Percentiles rank a stretch among this genome's conserved stretches.
phyloP scores from a whole-genome alignment of 2,329 filamentous ascomycete genomes.

The Paracorniculantispora psalliotae region DNA sequence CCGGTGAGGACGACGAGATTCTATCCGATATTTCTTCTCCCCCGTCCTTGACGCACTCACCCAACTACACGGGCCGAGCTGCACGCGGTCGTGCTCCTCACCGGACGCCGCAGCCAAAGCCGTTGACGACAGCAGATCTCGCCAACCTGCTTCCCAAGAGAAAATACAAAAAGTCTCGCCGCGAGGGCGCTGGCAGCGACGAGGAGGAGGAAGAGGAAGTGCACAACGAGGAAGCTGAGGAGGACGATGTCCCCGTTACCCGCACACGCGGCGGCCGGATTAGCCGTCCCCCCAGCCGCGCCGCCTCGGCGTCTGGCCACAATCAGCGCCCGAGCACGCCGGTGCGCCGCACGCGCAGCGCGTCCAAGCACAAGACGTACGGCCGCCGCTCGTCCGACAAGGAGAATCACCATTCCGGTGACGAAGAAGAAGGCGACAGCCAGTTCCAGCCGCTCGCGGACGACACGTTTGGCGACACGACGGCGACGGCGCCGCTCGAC shows the following conservation, averaged over 20 bases:
- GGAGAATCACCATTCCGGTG: conserved; percentile 47
- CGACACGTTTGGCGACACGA: conserved; percentile 35
- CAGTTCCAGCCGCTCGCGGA: conserved; percentile 41
- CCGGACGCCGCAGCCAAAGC: conserved; percentile 29
- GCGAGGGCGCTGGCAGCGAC: conserved; percentile 44
- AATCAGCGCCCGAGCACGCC: conserved; percentile 16
- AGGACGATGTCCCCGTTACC: conserved; percentile 19
- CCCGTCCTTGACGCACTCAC: conserved; percentile 62
- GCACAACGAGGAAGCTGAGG: conserved; percentile 13
- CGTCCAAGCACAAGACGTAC: conserved; percentile 39
- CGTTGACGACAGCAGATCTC: conserved; percentile 51
- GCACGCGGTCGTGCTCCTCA: conserved; percentile 25
- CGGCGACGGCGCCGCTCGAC: conserved; percentile 32
- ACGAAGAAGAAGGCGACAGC: conserved; percentile 29
- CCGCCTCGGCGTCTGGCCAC: conserved; percentile 13
- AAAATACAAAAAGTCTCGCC: conserved; percentile 36
- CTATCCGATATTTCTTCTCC: conserved; percentile 57
- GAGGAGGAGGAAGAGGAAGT: conserved; percentile 48
- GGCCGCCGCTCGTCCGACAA: conserved; percentile 50
- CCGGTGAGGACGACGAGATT: conserved; percentile 18
- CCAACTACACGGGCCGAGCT: conserved; percentile 41
- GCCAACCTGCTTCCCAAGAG: conserved; percentile 50
- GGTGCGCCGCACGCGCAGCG: neutral
- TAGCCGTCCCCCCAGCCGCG: conserved; percentile 7
- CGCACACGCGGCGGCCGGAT: conserved; percentile 18